These are phyloP conservation scores for Paramyrothecium sp. DNA, from an alignment of 2,329 filamentous ascomycete species.

Conservation along the genomic window DNA sequence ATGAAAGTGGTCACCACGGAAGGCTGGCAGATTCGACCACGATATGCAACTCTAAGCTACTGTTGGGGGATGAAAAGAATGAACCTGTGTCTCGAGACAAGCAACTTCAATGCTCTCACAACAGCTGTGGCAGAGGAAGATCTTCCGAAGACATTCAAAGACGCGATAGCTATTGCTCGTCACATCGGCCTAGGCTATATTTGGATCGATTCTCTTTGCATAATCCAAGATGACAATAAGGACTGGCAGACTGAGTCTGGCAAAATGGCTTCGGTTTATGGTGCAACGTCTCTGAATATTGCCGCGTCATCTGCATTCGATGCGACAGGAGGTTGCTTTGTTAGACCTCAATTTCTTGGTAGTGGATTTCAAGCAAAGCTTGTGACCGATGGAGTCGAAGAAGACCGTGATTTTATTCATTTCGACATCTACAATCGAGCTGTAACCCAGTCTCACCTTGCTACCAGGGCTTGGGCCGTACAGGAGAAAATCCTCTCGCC, in stretches of 20 bases:
- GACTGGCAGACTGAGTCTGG: not conserved
- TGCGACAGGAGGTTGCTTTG: not conserved
- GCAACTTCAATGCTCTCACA: not conserved
- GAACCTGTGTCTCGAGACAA: too few relatives aligned
- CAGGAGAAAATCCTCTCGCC: not conserved
- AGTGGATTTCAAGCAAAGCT: not conserved
- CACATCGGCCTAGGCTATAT: not conserved
- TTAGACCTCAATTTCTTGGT: not conserved
- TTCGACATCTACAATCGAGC: not conserved
- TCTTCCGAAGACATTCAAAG: not conserved
- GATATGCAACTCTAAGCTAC: conserved; percentile 2
- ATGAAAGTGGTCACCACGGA: not conserved
- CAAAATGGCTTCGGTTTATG: not conserved
- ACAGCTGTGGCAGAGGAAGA: not conserved
- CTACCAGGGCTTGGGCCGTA: not conserved
- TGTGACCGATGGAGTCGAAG: not conserved
- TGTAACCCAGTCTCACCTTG: not conserved
- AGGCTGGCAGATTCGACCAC: not conserved
- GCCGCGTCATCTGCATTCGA: not conserved
- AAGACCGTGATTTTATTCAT: not conserved
- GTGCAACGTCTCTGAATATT: not conserved
- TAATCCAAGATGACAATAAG: not conserved
- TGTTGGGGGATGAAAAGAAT: conserved; percentile 5
- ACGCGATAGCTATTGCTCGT: not conserved
- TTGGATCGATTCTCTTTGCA: not conserved